These are phyloP conservation scores for Dichotomocladium elegans DNA, from an alignment of 371 early-diverging fungal genomes.

Conservation along the genomic window DNA sequence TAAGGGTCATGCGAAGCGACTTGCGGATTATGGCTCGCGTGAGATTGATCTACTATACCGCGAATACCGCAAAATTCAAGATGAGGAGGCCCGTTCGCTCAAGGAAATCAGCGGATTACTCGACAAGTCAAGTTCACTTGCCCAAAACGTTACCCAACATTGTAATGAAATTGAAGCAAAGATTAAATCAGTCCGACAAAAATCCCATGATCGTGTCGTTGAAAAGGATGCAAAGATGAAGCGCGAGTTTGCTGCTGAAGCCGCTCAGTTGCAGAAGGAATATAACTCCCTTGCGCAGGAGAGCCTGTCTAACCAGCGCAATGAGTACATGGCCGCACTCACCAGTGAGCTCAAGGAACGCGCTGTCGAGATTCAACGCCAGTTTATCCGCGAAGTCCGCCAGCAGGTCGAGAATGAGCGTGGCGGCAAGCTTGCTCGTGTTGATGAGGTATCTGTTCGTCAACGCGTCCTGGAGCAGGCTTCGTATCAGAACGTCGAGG, in stretches of 20 bases:
- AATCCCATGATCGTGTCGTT: slow-evolving; percentile 21
- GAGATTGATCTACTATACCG: slow-evolving; percentile 27
- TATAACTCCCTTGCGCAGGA: slow-evolving; percentile 19
- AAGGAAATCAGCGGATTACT: slow-evolving; percentile 3
- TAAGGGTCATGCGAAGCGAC: slow-evolving; percentile 35
- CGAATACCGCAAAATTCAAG: slow-evolving; percentile 15
- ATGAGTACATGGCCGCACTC: slow-evolving; percentile 29
- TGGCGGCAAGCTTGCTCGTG: slow-evolving; percentile 81
- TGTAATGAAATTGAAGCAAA: slow-evolving; percentile 14
- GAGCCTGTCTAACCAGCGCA: slow-evolving; percentile 42
- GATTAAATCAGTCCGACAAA: slow-evolving; percentile 7
- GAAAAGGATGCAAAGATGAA: slow-evolving; percentile 40
- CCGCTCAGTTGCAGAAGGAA: slow-evolving; percentile 19
- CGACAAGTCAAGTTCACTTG: slow-evolving; percentile 8
- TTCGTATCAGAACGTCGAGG: slow-evolving; percentile 56
- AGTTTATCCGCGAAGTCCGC: slow-evolving; percentile 67
- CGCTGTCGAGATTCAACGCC: slow-evolving; percentile 51
- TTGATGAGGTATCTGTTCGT: slow-evolving; percentile 76
- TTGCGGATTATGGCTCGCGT: slow-evolving; percentile 32
- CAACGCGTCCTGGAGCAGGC: slow-evolving; percentile 71
- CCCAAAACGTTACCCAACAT: slow-evolving; percentile 15
- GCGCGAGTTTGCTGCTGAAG: slow-evolving; percentile 32
- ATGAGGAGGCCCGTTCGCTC: slow-evolving; percentile 20
- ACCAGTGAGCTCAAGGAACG: slow-evolving; percentile 44
- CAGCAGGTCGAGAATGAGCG: slow-evolving; percentile 86